These are phyloP conservation scores for Ascoidea tarda DNA, from an alignment of 805 yeast genomes.

Conservation along the genomic window DNA sequence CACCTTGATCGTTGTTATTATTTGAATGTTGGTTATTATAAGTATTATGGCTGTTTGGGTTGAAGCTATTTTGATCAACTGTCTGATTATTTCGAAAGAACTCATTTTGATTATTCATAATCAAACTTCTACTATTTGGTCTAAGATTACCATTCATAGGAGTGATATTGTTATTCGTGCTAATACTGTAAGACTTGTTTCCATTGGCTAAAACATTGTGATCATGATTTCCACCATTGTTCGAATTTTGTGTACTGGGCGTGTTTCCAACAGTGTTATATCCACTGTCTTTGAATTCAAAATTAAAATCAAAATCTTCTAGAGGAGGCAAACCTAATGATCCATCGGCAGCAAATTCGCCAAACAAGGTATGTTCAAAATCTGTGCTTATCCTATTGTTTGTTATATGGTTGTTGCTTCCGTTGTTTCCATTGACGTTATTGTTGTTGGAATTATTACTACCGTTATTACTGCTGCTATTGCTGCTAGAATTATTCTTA, in stretches of 20 bases:
- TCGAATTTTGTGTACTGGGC: neutral
- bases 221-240: neutral
- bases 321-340: slow-evolving; percentile 65
- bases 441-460: neutral
- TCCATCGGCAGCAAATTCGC: slow-evolving; percentile 71
- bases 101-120: neutral
- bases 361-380: slow-evolving; percentile 3
- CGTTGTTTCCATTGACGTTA: neutral
- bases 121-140: too few species aligned
- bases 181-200: neutral
- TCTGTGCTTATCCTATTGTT: neutral
- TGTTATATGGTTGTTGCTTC: neutral
- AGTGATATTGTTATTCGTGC: neutral
- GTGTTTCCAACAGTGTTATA: neutral
- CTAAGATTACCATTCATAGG: neutral
- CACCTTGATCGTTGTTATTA: neutral
- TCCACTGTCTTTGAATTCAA: neutral
- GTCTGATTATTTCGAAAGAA: neutral
- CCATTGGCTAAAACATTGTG: neutral
- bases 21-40: neutral
- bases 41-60: neutral
- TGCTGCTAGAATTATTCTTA: neutral
- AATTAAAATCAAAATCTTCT: slow-evolving; percentile 30
- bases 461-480: slow-evolving; percentile 1
- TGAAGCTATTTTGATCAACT: neutral